Conservation (phyloP, 352 stramenopile species). For the Globisporangium radiosum region DNA sequence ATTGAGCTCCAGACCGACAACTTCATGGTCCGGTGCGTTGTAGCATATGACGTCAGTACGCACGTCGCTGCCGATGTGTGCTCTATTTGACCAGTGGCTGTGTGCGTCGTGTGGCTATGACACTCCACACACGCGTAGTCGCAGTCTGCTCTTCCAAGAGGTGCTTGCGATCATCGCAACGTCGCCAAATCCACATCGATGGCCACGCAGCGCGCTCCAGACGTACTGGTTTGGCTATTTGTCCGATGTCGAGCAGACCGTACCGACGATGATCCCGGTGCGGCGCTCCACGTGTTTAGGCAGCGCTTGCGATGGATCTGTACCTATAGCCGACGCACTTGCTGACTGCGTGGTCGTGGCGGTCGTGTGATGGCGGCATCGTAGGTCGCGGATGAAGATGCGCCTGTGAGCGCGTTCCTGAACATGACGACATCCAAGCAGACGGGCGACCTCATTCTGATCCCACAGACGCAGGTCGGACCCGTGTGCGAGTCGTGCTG, state of each 20-base stretch:
- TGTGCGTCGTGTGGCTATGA: too few species aligned
- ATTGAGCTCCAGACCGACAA: slow-evolving; percentile 64
- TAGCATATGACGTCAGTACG: not conserved
- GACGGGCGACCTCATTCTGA: slow-evolving; percentile 62
- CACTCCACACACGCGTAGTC: slow-evolving; percentile 11
- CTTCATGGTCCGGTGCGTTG: slow-evolving; percentile 43
- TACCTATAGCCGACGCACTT: too few species aligned
- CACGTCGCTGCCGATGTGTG: too few species aligned
- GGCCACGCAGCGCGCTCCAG: slow-evolving; percentile 53
- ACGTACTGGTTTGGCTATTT: slow-evolving; percentile 80
- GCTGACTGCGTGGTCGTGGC: not conserved
- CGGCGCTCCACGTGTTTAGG: not conserved
- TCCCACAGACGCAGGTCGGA: slow-evolving; percentile 76
- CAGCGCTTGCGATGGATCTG: too few species aligned
- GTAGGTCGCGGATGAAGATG: slow-evolving; percentile 33
- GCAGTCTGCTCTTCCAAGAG: slow-evolving; percentile 72
- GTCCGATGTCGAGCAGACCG: slow-evolving; percentile 24
- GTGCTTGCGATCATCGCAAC: slow-evolving; percentile 52
- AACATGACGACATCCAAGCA: slow-evolving; percentile 67
- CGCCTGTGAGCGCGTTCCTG: slow-evolving; percentile 42
- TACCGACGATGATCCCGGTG: slow-evolving; percentile 43
- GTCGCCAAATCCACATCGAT: slow-evolving; percentile 55
- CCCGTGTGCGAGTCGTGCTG: slow-evolving; percentile 67
- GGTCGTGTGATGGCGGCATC: not conserved
- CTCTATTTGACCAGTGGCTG: too few species aligned